Evolutionary conservation across 805 yeast genomes (phyloP).

Genomic region (Candida tallmaniae): DNA sequence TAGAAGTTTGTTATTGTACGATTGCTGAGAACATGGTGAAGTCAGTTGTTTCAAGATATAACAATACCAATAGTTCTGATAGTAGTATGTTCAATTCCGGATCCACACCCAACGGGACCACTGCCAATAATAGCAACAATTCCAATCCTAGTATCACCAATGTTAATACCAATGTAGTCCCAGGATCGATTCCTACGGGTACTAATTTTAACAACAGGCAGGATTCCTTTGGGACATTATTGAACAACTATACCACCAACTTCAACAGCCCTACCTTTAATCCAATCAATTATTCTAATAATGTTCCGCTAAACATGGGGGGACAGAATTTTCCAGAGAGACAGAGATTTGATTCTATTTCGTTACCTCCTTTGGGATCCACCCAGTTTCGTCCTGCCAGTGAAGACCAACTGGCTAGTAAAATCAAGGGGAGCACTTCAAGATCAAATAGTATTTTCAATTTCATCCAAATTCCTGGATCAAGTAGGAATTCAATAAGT

Average conservation of each 20-base stretch:
- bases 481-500: conserved; percentile 28
- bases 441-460: conserved; percentile 38
- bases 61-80: too few species aligned
- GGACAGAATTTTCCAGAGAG: conserved; percentile 13
- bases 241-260: conserved; percentile 17
- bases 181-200: too few species aligned
- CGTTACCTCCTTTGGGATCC: conserved; percentile 34
- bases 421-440: conserved; percentile 16
- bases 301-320: conserved; percentile 2
- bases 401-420: conserved; percentile 9
- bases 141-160: neutral
- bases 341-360: conserved; percentile 36
- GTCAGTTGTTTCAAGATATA: conserved; percentile 3
- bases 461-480: conserved; percentile 32
- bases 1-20: too few species aligned
- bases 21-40: conserved; percentile 7
- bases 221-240: conserved; percentile 24
- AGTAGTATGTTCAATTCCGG: conserved; percentile 1
- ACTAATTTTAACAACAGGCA: conserved; percentile 14
- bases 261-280: conserved; percentile 1
- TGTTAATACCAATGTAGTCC: too few species aligned
- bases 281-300: conserved; percentile 5
- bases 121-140: conserved; percentile 1
- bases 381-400: conserved; percentile 5
- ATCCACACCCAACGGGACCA: conserved; percentile 3